phyloP scores from a whole-genome alignment of 2,329 filamentous ascomycete genomes.

The Ceratocystis smalleyi region DNA sequence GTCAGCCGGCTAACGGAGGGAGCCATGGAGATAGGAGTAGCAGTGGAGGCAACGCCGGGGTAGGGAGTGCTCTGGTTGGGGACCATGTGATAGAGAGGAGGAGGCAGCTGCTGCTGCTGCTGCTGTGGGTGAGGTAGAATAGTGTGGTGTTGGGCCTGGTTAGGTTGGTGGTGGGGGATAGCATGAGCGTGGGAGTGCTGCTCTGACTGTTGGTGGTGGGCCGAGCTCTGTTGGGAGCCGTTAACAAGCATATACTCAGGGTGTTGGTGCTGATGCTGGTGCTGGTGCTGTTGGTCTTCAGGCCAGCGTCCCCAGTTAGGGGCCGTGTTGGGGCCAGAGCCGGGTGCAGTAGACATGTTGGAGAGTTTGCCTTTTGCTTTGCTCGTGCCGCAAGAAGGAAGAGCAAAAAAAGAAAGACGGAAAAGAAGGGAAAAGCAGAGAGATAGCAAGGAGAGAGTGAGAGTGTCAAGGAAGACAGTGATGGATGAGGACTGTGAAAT shows the following conservation, averaged over 20 bases:
- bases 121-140: neutral
- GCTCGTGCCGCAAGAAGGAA: neutral
- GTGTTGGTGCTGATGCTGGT: conserved; percentile 17
- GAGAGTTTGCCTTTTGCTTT: neutral
- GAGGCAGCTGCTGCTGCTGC: neutral
- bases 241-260: neutral
- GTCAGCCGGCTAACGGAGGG: neutral
- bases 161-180: neutral
- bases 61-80: neutral
- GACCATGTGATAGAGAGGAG: neutral
- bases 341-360: conserved; percentile 5
- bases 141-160: neutral
- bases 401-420: neutral
- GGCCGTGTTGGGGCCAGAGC: conserved; percentile 16
- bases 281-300: conserved; percentile 28
- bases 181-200: conserved; percentile 22
- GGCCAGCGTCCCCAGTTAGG: conserved; percentile 42
- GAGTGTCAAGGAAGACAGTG: too few species aligned
- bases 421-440: neutral
- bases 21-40: neutral
- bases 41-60: neutral
- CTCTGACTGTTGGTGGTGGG: conserved; percentile 26
- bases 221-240: conserved; percentile 6
- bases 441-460: too few species aligned
- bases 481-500: too few species aligned